phyloP scores from a whole-genome alignment of 139 green algal genomes.

The Micractinium conductrix region DNA sequence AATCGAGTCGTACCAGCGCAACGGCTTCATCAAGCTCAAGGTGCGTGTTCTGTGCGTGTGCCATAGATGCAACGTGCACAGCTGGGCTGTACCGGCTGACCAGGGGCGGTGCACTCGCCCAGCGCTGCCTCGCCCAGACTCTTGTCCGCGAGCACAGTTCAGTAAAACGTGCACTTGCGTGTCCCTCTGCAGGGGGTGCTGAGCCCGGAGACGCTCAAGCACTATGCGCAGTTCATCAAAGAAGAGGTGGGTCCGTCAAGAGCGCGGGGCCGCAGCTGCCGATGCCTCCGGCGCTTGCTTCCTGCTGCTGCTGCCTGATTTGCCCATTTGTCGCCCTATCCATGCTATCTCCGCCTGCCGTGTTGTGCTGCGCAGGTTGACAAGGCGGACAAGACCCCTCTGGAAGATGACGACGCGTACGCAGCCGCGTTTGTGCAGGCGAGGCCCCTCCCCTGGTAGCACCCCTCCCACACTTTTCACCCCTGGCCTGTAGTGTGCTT shows the following conservation, averaged over 20 bases:
- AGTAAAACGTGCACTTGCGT: too few species aligned
- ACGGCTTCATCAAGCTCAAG: conserved; percentile 31
- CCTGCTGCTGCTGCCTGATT: not conserved
- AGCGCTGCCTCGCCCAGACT: too few species aligned
- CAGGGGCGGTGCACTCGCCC: too few species aligned
- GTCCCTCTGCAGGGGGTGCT: not conserved
- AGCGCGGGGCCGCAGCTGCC: not conserved
- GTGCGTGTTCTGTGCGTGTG: too few species aligned
- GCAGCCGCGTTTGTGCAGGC: conserved; percentile 17
- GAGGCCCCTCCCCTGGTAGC: not conserved
- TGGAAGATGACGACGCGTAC: conserved; percentile 35
- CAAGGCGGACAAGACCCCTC: conserved; percentile 28
- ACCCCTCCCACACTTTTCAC: not conserved
- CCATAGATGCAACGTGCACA: too few species aligned
- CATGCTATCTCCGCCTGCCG: not conserved
- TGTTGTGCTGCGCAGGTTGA: conserved; percentile 8
- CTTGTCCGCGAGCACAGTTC: too few species aligned
- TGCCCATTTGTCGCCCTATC: too few species aligned
- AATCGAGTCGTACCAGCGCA: not conserved
- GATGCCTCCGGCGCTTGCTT: not conserved
- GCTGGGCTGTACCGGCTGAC: too few species aligned
- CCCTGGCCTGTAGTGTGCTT: not conserved
- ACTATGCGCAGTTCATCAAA: conserved; percentile 14
- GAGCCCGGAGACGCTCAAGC: not conserved
- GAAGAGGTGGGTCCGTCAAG: not conserved